phyloP scores from a whole-genome alignment of 192 early-diverging fungal genomes.

The Paraglomus brasilianum region DNA sequence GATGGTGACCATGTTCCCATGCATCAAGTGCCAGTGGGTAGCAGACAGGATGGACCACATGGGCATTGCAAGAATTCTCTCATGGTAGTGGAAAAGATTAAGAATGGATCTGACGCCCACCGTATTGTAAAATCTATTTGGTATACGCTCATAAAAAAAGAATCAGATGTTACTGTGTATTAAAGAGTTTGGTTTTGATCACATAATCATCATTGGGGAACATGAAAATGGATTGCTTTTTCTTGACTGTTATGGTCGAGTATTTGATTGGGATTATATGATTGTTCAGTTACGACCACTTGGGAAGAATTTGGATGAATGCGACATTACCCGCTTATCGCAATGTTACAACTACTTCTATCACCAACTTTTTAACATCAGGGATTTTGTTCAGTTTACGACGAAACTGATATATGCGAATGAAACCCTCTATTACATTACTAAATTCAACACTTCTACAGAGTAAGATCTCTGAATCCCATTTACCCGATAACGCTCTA shows the following conservation, averaged over 20 bases:
- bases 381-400: too few species aligned
- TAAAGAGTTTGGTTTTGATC: slow-evolving; percentile 9
- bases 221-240: slow-evolving; percentile 2
- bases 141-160: not conserved
- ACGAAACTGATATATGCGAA: too few species aligned
- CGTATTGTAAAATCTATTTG: slow-evolving; percentile 10
- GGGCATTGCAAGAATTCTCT: not conserved
- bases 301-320: slow-evolving; percentile 15
- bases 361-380: too few species aligned
- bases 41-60: not conserved
- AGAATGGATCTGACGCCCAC: not conserved
- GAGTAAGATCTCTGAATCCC: too few species aligned
- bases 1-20: too few species aligned
- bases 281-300: not conserved
- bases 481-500: too few species aligned
- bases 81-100: slow-evolving; percentile 15
- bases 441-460: too few species aligned
- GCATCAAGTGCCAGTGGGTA: not conserved
- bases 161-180: slow-evolving; percentile 1
- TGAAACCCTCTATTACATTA: too few species aligned
- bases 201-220: slow-evolving; percentile 21
- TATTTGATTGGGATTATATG: not conserved
- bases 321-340: too few species aligned
- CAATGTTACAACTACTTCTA: too few species aligned
- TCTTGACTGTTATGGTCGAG: slow-evolving; percentile 24